phyloP scores from a whole-genome alignment of 129 eudicot species.

The Saussurea involucrata region DNA sequence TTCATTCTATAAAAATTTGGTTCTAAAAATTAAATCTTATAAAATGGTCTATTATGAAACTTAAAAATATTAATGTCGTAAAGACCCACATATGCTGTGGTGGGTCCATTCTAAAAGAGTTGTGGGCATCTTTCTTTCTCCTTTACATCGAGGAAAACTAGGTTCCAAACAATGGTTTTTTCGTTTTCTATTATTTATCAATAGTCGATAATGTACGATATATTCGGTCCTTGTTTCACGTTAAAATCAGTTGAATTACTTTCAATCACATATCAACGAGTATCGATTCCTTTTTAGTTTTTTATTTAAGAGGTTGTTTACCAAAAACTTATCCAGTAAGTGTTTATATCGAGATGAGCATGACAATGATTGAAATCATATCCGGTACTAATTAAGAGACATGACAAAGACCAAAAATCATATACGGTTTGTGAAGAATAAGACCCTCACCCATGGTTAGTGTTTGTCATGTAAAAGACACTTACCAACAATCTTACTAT shows the following conservation, averaged over 20 bases:
- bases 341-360: not conserved
- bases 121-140: conserved; percentile 26
- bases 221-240: conserved; percentile 5
- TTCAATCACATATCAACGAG: not conserved
- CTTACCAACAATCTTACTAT: not conserved
- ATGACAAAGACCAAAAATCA: not conserved
- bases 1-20: no score
- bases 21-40: no score
- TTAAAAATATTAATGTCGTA: no score
- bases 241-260: not conserved
- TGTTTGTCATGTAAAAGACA: not conserved
- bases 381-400: not conserved
- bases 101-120: conserved; percentile 13
- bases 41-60: no score
- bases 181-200: not conserved
- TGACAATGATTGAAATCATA: not conserved
- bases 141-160: conserved; percentile 9
- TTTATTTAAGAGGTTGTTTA: not conserved
- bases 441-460: not conserved
- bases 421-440: not conserved
- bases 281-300: not conserved
- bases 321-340: not conserved
- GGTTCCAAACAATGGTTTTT: conserved; percentile 18
- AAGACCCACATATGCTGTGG: no score
- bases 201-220: not conserved